Evolutionary conservation across 2,329 filamentous ascomycete species (phyloP).

Genomic region (Aspergillus costaricaensis): DNA sequence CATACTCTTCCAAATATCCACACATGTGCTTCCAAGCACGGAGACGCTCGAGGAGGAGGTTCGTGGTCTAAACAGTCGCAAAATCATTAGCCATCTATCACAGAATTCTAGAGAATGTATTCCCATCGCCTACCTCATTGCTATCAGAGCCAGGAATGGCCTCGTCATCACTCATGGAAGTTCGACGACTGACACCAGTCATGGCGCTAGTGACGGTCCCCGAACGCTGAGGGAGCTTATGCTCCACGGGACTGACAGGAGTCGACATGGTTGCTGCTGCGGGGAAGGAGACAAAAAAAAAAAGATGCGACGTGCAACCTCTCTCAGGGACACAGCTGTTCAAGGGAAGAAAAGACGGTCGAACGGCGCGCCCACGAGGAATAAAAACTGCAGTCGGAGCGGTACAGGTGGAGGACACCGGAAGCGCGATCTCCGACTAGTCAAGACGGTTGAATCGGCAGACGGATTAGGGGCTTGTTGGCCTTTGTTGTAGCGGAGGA

Average conservation of each 20-base stretch:
- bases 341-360: not conserved
- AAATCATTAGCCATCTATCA: not conserved
- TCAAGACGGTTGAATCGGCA: conserved; percentile 5
- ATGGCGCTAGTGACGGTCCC: conserved; percentile 33
- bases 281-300: not conserved
- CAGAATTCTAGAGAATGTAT: not conserved
- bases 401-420: conserved; percentile 8
- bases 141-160: conserved; percentile 45
- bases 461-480: not conserved
- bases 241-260: conserved; percentile 30
- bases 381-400: conserved; percentile 5
- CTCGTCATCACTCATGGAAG: conserved; percentile 43
- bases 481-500: not conserved
- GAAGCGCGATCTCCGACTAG: conserved; percentile 13
- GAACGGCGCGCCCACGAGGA: conserved; percentile 5
- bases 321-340: not conserved
- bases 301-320: not conserved
- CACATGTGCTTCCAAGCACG: conserved; percentile 96
- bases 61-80: conserved; percentile 61
- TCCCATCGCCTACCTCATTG: conserved; percentile 38
- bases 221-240: conserved; percentile 38
- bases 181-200: conserved; percentile 34
- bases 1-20: conserved; percentile 87
- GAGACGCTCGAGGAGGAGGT: conserved; percentile 80
- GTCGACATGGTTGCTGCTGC: conserved; percentile 28